Evolutionary conservation across 305 asterid species (phyloP).

Genomic region (Rubia balearica): DNA sequence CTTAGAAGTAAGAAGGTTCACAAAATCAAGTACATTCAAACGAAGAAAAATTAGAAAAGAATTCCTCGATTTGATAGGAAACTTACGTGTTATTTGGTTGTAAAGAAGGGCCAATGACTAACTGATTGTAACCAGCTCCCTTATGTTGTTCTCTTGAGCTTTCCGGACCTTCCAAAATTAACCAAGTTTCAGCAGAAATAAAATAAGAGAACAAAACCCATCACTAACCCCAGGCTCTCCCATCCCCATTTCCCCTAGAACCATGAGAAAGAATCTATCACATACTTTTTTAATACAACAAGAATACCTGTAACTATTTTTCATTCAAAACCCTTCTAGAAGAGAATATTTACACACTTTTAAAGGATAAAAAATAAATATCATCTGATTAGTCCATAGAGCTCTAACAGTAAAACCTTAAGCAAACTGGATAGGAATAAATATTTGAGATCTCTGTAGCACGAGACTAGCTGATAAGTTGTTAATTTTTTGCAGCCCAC

Average conservation of each 20-base stretch:
- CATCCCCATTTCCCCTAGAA: not conserved
- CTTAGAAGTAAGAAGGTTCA: not conserved
- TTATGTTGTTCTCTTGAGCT: conserved; percentile 38
- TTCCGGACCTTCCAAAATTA: conserved; percentile 64
- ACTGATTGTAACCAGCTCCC: conserved; percentile 40
- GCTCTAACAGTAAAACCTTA: too few species aligned
- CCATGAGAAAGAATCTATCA: not conserved
- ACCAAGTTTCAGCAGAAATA: conserved; percentile 12
- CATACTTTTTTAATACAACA: too few species aligned
- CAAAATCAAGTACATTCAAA: not conserved
- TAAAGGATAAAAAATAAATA: too few species aligned
- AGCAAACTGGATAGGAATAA: too few species aligned
- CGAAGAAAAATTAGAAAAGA: not conserved
- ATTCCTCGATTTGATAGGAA: conserved; percentile 7
- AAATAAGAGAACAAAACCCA: not conserved
- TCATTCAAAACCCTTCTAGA: not conserved
- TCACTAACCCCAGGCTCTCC: not conserved
- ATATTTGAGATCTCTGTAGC: too few species aligned
- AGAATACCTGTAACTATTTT: not conserved
- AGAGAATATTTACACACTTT: not conserved
- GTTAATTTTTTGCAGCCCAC: conserved; percentile 25
- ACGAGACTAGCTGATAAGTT: too few species aligned
- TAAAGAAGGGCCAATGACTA: conserved; percentile 54
- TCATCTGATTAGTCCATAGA: too few species aligned
- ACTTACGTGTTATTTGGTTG: conserved; percentile 55